Base-by-base conservation (phyloP, 495 filamentous ascomycete species). In the Penicillium dipodomyicola region DNA sequence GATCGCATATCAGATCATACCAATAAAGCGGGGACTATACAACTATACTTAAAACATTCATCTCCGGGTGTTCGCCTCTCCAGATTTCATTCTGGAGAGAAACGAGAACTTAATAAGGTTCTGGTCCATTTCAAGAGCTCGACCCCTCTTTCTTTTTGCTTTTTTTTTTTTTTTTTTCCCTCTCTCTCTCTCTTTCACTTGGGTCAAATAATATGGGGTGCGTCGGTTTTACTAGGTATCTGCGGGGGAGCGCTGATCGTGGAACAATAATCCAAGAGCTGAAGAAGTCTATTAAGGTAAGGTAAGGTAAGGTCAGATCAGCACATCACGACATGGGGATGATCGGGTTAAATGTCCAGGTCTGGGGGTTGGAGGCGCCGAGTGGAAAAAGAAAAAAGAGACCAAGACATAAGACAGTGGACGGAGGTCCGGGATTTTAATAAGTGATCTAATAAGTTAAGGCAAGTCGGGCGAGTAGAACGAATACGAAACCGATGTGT, bases 311-410 rank as follows among this genome's bases (percentile, higher is more conserved):
- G 41, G 23, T 14, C 11, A 10, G 29, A 10, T 32, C 30, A 32
- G 11, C 41, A 45, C 1, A 4, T 45, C 43, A 44, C 8, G 19
- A 42, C 56, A 61, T 59, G 59, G 62, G 56, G 56, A 62, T 65
- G 43, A 27, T 49, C 29, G 22, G 29, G 32, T 15, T 49, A 22
- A 49, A 22, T 35, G 29, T 33, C 30, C 30, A 17, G 46, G 33
- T 8, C 35, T 2, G n/a, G 7, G 7, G 35, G 3, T 7, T 17
- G 35, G 7, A 39, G 35, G 22, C 15, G 15, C 15, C n/a, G 30
- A 22, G 22, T 9, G 29, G 32, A 35, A 35, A 37, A 37, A 39
- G n/a, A 12, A 3, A 4, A 33, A 33, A 33, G 11, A 33, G 11
- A 10, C 29, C 29, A 32, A 32, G 10, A 32, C 10, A 10, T 2